Percentiles rank a stretch among this genome's conserved stretches.
Evolutionary conservation across 2,329 filamentous ascomycete species (phyloP).

Genomic region (Epichloe gansuensis): DNA sequence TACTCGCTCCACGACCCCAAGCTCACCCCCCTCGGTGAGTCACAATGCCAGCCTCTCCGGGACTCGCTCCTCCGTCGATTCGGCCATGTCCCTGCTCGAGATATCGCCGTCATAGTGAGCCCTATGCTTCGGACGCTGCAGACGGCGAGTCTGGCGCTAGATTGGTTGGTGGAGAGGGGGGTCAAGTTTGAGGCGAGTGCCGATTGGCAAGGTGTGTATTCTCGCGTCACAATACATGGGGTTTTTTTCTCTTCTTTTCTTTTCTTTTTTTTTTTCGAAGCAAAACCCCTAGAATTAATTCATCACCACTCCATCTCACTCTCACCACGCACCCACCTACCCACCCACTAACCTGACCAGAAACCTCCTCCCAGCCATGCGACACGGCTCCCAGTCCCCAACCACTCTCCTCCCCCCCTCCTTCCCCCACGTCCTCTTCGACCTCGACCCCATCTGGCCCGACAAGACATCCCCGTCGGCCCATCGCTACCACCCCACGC

Average conservation of each 20-base stretch:
- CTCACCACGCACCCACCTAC: background rate
- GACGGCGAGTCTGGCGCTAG: slow-evolving; percentile 44
- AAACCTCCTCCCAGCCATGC: slow-evolving; percentile 44
- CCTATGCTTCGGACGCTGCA: slow-evolving; percentile 54
- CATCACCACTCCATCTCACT: background rate
- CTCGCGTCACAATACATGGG: too few species aligned
- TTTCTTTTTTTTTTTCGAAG: too few species aligned
- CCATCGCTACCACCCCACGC: slow-evolving; percentile 38
- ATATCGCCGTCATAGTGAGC: slow-evolving; percentile 44
- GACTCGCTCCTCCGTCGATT: slow-evolving; percentile 29
- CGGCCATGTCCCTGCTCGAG: slow-evolving; percentile 14
- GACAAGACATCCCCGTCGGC: slow-evolving; percentile 42
- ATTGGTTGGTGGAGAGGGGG: slow-evolving; percentile 43
- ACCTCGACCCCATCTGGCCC: slow-evolving; percentile 47
- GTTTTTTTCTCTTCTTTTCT: too few species aligned
- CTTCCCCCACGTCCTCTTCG: slow-evolving; percentile 46
- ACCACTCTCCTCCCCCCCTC: slow-evolving; percentile 19
- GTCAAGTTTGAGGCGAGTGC: slow-evolving; percentile 44
- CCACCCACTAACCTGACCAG: slow-evolving; percentile 16
- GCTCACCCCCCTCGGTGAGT: slow-evolving; percentile 34
- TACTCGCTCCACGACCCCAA: slow-evolving; percentile 36
- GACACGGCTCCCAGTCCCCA: slow-evolving; percentile 39
- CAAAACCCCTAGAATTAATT: slow-evolving; percentile 2
- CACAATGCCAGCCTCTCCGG: slow-evolving; percentile 34
- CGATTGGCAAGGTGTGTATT: slow-evolving; percentile 45